phyloP scores from a whole-genome alignment of 176 grass and related monocot genomes.

The Aegilops speltoides region DNA sequence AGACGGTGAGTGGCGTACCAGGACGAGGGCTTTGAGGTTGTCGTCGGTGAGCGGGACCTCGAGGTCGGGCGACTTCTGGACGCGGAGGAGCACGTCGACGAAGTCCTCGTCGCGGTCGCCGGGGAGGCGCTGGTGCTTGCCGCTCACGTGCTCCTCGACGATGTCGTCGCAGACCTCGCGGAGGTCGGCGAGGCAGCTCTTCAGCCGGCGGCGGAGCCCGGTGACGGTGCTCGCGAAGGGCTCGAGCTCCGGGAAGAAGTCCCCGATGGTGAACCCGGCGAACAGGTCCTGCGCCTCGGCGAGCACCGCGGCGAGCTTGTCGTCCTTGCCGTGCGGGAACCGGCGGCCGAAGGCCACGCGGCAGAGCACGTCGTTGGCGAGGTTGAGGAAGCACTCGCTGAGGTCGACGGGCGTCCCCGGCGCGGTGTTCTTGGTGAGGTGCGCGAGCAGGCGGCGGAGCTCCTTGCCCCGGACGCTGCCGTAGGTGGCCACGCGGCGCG shows the following conservation, averaged over 20 bases:
- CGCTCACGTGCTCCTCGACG: conserved; percentile 17
- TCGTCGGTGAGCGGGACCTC: conserved; percentile 12
- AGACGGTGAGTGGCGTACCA: background rate
- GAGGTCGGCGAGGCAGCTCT: background rate
- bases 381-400: conserved; percentile 11
- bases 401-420: background rate
- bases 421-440: background rate
- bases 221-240: conserved; percentile 4
- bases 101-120: background rate
- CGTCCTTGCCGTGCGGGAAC: background rate
- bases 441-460: background rate
- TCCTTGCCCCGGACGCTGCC: background rate
- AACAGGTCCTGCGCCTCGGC: conserved; percentile 15
- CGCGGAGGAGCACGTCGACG: background rate
- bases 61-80: conserved; percentile 10
- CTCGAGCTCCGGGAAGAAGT: background rate
- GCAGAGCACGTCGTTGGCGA: conserved; percentile 20
- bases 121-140: background rate
- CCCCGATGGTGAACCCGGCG: background rate
- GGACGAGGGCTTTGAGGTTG: conserved; percentile 19
- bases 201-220: background rate
- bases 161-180: conserved; percentile 5
- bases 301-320: background rate
- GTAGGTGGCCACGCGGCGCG: conserved; percentile 2
- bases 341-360: conserved; percentile 2